These are phyloP conservation scores for Trichoderma harzianum DNA, from an alignment of 2,329 filamentous ascomycete genomes.

Conservation along the genomic window DNA sequence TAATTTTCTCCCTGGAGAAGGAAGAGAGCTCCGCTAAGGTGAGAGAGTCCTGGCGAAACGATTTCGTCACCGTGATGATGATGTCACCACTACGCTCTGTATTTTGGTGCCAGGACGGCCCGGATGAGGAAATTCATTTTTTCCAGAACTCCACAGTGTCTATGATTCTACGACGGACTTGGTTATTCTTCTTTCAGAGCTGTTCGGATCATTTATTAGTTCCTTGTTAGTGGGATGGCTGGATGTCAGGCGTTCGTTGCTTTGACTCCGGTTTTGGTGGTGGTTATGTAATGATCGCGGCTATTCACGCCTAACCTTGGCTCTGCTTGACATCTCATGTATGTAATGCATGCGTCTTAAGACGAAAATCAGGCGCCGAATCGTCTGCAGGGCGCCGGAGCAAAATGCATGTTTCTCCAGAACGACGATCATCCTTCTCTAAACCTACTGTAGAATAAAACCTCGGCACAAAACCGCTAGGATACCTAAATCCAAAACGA, in stretches of 20 bases:
- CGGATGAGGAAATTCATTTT: conserved; percentile 16
- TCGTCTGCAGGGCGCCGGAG: not conserved
- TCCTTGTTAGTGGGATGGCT: not conserved
- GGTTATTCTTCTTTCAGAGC: not conserved
- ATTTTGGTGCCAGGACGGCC: not conserved
- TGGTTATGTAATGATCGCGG: conserved; percentile 1
- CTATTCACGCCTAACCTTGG: not conserved
- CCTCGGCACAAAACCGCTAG: not conserved
- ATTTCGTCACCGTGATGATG: conserved; percentile 18
- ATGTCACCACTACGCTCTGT: conserved; percentile 17
- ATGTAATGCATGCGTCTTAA: conserved; percentile 8
- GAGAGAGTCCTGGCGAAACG: not conserved
- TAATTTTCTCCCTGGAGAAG: not conserved
- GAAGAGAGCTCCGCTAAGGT: not conserved
- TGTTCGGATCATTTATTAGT: not conserved
- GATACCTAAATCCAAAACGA: not conserved
- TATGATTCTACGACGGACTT: not conserved
- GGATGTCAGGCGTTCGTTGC: not conserved
- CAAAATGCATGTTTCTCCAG: not conserved
- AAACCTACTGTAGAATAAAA: not conserved
- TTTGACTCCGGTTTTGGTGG: not conserved
- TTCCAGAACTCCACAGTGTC: not conserved
- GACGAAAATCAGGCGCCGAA: too few relatives aligned
- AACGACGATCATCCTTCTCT: not conserved
- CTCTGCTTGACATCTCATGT: not conserved